phyloP scores from a whole-genome alignment of 805 yeast species.

The Saitoella complicata region DNA sequence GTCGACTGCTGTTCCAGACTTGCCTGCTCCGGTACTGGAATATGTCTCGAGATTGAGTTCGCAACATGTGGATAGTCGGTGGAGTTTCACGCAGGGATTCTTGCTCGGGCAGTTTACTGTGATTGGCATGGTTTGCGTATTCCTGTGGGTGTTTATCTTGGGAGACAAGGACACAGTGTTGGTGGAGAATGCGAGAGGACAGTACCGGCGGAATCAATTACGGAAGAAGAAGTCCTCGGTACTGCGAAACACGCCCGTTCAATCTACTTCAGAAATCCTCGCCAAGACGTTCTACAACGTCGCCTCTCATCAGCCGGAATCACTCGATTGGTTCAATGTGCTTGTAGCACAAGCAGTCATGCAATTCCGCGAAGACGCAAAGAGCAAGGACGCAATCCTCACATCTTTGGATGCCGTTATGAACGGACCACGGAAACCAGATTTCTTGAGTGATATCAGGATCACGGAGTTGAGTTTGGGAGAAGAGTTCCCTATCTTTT shows the following conservation, averaged over 20 bases:
- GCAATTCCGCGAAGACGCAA: slow-evolving; percentile 79
- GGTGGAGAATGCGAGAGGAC: no score
- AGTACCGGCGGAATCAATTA: neutral
- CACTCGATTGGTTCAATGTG: slow-evolving; percentile 94
- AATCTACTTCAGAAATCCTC: slow-evolving; percentile 32
- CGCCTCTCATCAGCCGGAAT: slow-evolving; percentile 70
- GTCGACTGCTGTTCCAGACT: no score
- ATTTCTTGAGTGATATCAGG: slow-evolving; percentile 58
- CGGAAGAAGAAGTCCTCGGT: slow-evolving; percentile 12
- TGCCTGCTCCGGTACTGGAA: no score
- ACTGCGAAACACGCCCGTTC: slow-evolving; percentile 11
- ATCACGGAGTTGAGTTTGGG: slow-evolving; percentile 86
- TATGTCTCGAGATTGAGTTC: no score
- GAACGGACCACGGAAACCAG: slow-evolving; percentile 49
- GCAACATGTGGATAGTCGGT: no score
- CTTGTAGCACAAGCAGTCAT: slow-evolving; percentile 78
- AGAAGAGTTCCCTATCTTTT: slow-evolving; percentile 85
- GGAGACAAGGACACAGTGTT: no score
- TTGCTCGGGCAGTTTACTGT: no score
- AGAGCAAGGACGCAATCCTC: slow-evolving; percentile 67
- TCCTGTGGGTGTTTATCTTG: no score
- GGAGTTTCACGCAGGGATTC: no score
- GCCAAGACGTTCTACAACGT: slow-evolving; percentile 91
- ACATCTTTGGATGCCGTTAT: slow-evolving; percentile 59
- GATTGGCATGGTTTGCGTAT: no score